These are phyloP conservation scores for Monosporozyma siamensis DNA, from an alignment of 805 yeast species.

Conservation along the genomic window DNA sequence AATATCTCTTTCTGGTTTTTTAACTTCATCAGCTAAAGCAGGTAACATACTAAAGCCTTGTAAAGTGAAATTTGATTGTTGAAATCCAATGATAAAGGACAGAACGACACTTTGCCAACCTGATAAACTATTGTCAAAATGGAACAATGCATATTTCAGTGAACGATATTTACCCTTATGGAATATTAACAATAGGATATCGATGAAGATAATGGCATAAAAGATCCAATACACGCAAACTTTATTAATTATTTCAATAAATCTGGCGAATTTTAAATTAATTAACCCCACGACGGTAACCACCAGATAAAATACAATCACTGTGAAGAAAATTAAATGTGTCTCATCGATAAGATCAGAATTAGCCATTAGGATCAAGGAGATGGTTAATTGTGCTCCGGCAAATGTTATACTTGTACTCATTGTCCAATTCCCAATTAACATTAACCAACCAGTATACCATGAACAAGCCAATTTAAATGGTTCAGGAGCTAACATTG, in stretches of 20 bases:
- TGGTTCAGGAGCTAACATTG: conserved; percentile 51
- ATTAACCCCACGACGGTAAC: conserved; percentile 53
- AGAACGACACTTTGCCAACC: conserved; percentile 60
- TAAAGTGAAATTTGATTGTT: conserved; percentile 67
- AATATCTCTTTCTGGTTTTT: conserved; percentile 61
- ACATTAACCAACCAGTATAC: conserved; percentile 70
- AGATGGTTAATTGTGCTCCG: conserved; percentile 64
- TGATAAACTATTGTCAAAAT: conserved; percentile 60
- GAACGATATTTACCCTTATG: conserved; percentile 49
- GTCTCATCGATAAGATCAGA: conserved; percentile 42
- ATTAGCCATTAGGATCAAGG: conserved; percentile 55
- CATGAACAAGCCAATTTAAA: conserved; percentile 55
- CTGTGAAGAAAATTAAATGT: conserved; percentile 42
- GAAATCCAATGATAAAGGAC: conserved; percentile 70
- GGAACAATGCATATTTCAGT: conserved; percentile 48
- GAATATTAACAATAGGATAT: conserved; percentile 48
- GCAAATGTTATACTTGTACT: conserved; percentile 65
- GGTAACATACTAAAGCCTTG: conserved; percentile 80
- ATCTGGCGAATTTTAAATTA: conserved; percentile 49
- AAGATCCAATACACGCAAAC: conserved; percentile 70
- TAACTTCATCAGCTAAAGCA: conserved; percentile 75
- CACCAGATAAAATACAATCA: conserved; percentile 46
- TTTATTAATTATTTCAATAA: conserved; percentile 55
- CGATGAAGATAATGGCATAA: conserved; percentile 60
- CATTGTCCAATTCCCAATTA: conserved; percentile 73